Evolutionary conservation across 2,329 filamentous ascomycete species (phyloP).

Genomic region (Penicillium oxalicum): DNA sequence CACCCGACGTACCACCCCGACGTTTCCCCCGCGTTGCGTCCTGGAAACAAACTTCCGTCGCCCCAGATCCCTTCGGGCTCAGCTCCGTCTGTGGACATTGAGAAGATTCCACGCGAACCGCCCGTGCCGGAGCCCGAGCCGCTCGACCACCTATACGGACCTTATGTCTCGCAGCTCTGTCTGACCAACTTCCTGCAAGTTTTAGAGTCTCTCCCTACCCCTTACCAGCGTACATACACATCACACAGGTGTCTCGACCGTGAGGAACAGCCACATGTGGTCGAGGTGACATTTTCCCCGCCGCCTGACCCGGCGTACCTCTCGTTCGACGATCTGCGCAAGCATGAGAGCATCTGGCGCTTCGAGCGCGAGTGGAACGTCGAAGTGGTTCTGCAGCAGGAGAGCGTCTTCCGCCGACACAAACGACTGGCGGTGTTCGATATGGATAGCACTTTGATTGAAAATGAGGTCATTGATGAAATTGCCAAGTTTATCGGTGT

Average conservation of each 20-base stretch:
- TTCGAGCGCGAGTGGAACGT: slow-evolving; percentile 89
- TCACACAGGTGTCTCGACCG: slow-evolving; percentile 45
- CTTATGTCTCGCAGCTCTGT: slow-evolving; percentile 50
- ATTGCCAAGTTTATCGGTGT: slow-evolving; percentile 79
- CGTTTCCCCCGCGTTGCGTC: slow-evolving; percentile 31
- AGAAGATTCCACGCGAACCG: slow-evolving; percentile 50
- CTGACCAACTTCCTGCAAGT: slow-evolving; percentile 52
- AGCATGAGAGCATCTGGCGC: slow-evolving; percentile 73
- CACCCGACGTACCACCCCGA: slow-evolving; percentile 47
- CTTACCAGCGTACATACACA: slow-evolving; percentile 45
- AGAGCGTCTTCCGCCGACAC: slow-evolving; percentile 68
- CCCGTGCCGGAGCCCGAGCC: slow-evolving; percentile 50
- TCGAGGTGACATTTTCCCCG: slow-evolving; percentile 49
- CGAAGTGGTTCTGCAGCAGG: slow-evolving; percentile 70
- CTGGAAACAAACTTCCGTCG: slow-evolving; percentile 36
- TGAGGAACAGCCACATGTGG: slow-evolving; percentile 45
- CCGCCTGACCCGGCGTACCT: slow-evolving; percentile 45
- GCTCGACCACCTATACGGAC: slow-evolving; percentile 51
- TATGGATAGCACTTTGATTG: slow-evolving; percentile 97
- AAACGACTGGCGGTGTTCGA: slow-evolving; percentile 91
- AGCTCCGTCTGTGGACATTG: slow-evolving; percentile 47
- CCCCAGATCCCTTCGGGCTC: slow-evolving; percentile 42
- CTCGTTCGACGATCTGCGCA: slow-evolving; percentile 62
- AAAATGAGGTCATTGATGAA: slow-evolving; percentile 95
- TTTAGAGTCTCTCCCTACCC: slow-evolving; percentile 45